Evolutionary conservation across 2,329 filamentous ascomycete genomes (phyloP).

Genomic region (Colletotrichum noveboracense): DNA sequence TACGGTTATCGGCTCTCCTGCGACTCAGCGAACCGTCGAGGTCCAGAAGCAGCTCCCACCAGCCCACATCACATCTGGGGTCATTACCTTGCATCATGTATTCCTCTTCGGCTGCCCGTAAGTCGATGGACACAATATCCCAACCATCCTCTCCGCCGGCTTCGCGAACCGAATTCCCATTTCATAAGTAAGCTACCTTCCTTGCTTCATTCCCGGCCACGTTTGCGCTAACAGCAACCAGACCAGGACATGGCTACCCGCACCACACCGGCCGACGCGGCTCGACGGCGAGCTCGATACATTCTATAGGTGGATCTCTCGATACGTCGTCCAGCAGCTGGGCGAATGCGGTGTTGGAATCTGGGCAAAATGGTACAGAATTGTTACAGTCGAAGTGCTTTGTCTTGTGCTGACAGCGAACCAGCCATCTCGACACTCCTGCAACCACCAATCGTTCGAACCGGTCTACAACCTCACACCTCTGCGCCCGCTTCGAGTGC

Average conservation of each 20-base stretch:
- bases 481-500: constrained; percentile 71
- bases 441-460: constrained; percentile 87
- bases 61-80: not conserved
- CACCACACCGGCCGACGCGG: constrained; percentile 67
- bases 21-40: constrained; percentile 11
- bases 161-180: constrained; percentile 61
- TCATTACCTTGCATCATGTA: constrained; percentile 55
- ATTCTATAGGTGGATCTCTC: constrained; percentile 84
- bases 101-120: constrained; percentile 61
- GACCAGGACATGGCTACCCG: constrained; percentile 50
- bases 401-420: not conserved
- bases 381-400: not conserved
- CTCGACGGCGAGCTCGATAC: constrained; percentile 86
- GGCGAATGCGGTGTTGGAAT: constrained; percentile 67
- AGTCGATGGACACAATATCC: constrained; percentile 70
- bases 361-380: constrained; percentile 77
- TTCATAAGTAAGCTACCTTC: constrained; percentile 56
- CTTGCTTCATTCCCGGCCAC: not conserved
- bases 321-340: constrained; percentile 69
- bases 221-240: constrained; percentile 23
- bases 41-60: not conserved
- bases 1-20: constrained; percentile 36
- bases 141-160: constrained; percentile 53
- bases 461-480: constrained; percentile 82
- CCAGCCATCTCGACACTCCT: constrained; percentile 91